phyloP scores from a whole-genome alignment of 805 yeast genomes.

The Naumovozyma castellii region DNA sequence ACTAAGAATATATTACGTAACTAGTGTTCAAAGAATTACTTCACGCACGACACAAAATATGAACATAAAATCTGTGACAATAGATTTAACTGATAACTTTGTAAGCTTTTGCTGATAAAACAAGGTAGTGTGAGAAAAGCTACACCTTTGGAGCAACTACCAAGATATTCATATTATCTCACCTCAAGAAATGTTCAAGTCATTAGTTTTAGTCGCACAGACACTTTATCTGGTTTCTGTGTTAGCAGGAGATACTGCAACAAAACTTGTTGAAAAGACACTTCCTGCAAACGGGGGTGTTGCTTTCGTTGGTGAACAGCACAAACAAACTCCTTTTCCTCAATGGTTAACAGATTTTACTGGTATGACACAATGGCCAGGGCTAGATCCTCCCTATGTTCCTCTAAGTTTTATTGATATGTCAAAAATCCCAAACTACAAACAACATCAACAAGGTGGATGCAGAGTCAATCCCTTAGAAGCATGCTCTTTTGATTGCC shows the following conservation, averaged over 20 bases:
- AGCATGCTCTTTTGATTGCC: slow-evolving; percentile 80
- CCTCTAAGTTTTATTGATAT: slow-evolving; percentile 66
- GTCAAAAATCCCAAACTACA: slow-evolving; percentile 38
- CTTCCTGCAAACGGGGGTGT: slow-evolving; percentile 3
- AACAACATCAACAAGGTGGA: slow-evolving; percentile 44
- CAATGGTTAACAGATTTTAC: slow-evolving; percentile 70
- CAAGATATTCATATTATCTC: too few relatives aligned
- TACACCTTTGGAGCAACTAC: too few relatives aligned
- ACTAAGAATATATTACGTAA: too few relatives aligned
- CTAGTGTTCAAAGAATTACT: too few relatives aligned
- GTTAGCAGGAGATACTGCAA: background rate
- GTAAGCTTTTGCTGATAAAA: too few relatives aligned
- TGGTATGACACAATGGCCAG: slow-evolving; percentile 76
- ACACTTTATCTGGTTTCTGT: background rate
- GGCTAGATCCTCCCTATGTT: slow-evolving; percentile 76
- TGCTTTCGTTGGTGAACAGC: slow-evolving; percentile 6
- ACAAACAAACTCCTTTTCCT: slow-evolving; percentile 50
- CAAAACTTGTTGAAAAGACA: background rate
- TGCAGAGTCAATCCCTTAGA: slow-evolving; percentile 44
- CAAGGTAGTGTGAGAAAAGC: too few relatives aligned
- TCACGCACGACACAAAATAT: background rate
- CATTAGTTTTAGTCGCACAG: background rate
- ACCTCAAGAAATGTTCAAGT: background rate
- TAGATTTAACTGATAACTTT: too few relatives aligned
- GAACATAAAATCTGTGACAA: too few relatives aligned